Percentiles rank a stretch among this genome's conserved stretches.
phyloP scores from a whole-genome alignment of 2,329 filamentous ascomycete genomes.

The Tolypocladium cylindrosporum region DNA sequence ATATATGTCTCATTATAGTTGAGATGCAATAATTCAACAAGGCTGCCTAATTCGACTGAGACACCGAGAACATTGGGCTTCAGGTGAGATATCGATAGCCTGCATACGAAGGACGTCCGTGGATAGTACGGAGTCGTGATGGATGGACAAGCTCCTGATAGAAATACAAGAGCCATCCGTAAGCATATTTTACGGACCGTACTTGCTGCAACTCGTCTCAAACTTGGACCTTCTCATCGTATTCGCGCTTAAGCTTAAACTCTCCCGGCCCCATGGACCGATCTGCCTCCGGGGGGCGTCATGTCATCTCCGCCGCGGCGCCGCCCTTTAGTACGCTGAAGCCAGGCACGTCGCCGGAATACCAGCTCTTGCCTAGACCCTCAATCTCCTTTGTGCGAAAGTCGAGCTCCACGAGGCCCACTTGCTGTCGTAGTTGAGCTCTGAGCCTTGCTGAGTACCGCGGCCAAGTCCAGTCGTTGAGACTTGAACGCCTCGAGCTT shows the following conservation, averaged over 20 bases:
- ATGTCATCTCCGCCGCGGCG: conserved; percentile 22
- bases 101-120: no score
- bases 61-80: no score
- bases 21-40: no score
- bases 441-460: conserved; percentile 25
- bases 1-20: no score
- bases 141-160: no score
- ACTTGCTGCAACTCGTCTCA: background rate
- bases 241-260: conserved; percentile 16
- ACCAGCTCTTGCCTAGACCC: conserved; percentile 15
- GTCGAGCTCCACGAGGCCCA: conserved; percentile 16
- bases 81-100: no score
- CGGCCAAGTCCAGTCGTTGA: conserved; percentile 31
- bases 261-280: conserved; percentile 13
- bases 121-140: no score
- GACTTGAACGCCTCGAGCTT: conserved; percentile 26
- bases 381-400: conserved; percentile 14
- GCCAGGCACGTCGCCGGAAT: conserved; percentile 23
- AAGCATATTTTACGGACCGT: no score
- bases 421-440: conserved; percentile 29
- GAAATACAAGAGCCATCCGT: no score
- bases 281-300: conserved; percentile 24
- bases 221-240: conserved; percentile 3
- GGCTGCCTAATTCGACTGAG: no score
- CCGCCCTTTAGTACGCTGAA: conserved; percentile 21